Conservation (phyloP, 176 grass and related monocot species). For the Zea luxurians region DNA sequence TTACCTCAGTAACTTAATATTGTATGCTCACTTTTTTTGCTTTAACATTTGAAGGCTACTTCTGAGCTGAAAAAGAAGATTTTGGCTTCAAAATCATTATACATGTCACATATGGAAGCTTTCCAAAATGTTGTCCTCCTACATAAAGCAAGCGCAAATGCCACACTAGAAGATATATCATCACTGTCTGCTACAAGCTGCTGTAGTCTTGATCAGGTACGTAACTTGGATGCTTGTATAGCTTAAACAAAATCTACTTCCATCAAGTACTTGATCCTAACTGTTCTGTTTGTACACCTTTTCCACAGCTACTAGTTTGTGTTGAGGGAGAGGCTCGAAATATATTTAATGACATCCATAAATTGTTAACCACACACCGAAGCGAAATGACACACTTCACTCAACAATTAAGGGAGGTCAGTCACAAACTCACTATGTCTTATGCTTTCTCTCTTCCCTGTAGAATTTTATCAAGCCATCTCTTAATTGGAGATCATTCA, state of each 20-base stretch:
- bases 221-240: slow-evolving; percentile 30
- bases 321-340: slow-evolving; percentile 63
- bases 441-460: not conserved
- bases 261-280: slow-evolving; percentile 7
- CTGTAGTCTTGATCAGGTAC: slow-evolving; percentile 81
- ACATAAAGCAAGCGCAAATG: slow-evolving; percentile 83
- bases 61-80: slow-evolving; percentile 81
- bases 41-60: slow-evolving; percentile 55
- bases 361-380: slow-evolving; percentile 61
- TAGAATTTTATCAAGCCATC: not conserved
- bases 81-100: slow-evolving; percentile 73
- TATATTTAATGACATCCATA: slow-evolving; percentile 71
- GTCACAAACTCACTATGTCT: slow-evolving; percentile 43
- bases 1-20: not conserved
- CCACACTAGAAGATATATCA: slow-evolving; percentile 74
- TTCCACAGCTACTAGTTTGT: slow-evolving; percentile 68
- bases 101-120: slow-evolving; percentile 79
- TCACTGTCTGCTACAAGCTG: slow-evolving; percentile 60
- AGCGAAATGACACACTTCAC: slow-evolving; percentile 74
- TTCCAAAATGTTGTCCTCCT: slow-evolving; percentile 86
- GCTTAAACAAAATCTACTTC: not conserved
- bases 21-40: slow-evolving; percentile 7
- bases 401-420: slow-evolving; percentile 76
- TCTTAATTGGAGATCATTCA: slow-evolving; percentile 22
- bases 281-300: slow-evolving; percentile 16